Evolutionary conservation across 768 basidiomycete genomes (phyloP).

Genomic region (Rhodotorula diobovata): DNA sequence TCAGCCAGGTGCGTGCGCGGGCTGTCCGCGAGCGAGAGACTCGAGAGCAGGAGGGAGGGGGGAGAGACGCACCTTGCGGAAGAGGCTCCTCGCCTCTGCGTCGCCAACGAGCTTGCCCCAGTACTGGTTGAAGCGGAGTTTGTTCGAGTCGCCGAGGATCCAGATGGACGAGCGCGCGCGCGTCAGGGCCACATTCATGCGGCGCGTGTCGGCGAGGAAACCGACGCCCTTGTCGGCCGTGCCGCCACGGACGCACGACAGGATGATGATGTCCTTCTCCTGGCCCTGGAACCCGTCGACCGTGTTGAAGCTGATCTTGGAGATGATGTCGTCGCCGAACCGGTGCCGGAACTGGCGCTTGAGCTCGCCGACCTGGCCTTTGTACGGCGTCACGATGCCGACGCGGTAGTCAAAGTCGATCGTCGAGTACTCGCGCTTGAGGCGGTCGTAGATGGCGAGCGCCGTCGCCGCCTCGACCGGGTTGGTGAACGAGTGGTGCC

Average conservation of each 20-base stretch:
- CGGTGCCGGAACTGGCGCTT: slow-evolving; percentile 62
- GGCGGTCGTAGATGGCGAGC: slow-evolving; percentile 66
- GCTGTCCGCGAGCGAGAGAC: no score
- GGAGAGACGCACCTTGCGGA: slow-evolving; percentile 18
- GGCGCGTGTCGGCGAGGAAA: slow-evolving; percentile 71
- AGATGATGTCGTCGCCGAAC: slow-evolving; percentile 67
- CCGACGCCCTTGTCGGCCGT: slow-evolving; percentile 71
- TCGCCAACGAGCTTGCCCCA: slow-evolving; percentile 42
- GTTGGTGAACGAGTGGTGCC: slow-evolving; percentile 72
- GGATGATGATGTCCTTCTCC: slow-evolving; percentile 95
- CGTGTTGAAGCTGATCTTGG: slow-evolving; percentile 84
- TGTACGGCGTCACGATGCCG: slow-evolving; percentile 88
- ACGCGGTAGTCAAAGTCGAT: slow-evolving; percentile 53
- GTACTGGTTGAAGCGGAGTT: slow-evolving; percentile 58
- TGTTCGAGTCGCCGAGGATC: slow-evolving; percentile 83
- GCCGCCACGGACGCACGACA: slow-evolving; percentile 93
- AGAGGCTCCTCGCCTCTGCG: slow-evolving; percentile 30
- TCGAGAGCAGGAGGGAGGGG: not conserved
- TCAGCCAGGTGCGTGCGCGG: not conserved
- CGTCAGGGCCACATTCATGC: slow-evolving; percentile 99
- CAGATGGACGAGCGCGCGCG: slow-evolving; percentile 90
- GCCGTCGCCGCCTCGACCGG: slow-evolving; percentile 67
- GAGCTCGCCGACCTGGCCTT: slow-evolving; percentile 76
- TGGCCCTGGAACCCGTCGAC: slow-evolving; percentile 97
- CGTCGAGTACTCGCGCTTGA: slow-evolving; percentile 60